Base-by-base conservation (phyloP, 495 filamentous ascomycete genomes). In the Penicillium paxilli region DNA sequence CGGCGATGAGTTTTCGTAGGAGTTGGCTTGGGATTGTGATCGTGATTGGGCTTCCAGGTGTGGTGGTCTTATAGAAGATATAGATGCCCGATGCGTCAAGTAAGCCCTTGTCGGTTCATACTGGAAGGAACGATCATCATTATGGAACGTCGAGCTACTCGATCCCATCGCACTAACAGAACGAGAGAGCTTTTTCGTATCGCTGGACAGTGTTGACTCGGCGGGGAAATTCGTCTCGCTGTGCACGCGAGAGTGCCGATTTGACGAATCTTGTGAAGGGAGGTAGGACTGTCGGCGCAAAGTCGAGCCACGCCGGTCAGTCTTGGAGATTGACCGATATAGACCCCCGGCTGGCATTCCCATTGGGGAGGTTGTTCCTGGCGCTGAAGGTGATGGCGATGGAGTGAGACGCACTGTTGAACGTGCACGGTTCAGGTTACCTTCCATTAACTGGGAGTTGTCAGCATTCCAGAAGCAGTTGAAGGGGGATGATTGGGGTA, bases 391-490 rank as follows among this genome's bases (percentile, higher is more conserved):
- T 37, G 80, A 84, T 6, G 77, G 75, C 21, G 84, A 80, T 12
- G 84, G 78, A 6, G 80, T 78, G n/a, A 78, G 68, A 47, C 81
- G 80, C 21, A 93, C 76, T 3, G 90, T 85, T 49, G 83, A 87
- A 48, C 92, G 84, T 19, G 91, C 92, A 26, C 90, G 84, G 46
- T 78, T 86, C 20, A 96, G 72, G 63, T 96, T 96, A 16, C 87
- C 90, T 70, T 96, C 92, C 90, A 96, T 95, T 16, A 90, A 85
- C 92, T 96, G 50, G 40, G 19, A 52, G 21, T 35, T 23, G 28
- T 61, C 49, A 66, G 60, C 44, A 54, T 48, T 42, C 21, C 49
- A 24, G 40, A 24, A 9, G n/a, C n/a, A n/a, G n/a, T n/a, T n/a
- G n/a, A n/a, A n/a, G n/a, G n/a, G n/a, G n/a, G n/a, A n/a, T n/a